These are phyloP conservation scores for Decorospora gaudefroyi DNA, from an alignment of 2,329 filamentous ascomycete genomes.

Conservation along the genomic window DNA sequence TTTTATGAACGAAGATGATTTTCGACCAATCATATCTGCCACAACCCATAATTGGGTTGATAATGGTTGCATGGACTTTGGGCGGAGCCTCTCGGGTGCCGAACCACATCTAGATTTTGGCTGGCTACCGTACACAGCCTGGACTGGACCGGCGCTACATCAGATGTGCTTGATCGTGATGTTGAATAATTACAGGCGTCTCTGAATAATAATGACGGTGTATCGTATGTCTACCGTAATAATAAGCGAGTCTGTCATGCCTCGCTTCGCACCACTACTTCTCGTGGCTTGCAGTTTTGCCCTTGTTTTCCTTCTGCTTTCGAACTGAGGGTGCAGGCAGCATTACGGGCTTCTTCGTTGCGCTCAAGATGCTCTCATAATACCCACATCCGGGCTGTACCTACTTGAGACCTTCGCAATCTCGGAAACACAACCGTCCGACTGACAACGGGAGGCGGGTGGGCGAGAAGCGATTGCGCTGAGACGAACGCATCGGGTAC, in stretches of 20 bases:
- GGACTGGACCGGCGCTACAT: conserved; percentile 4
- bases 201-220: conserved; percentile 1
- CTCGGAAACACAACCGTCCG: conserved; percentile 1
- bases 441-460: not conserved
- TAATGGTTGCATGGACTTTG: conserved; percentile 16
- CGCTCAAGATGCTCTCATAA: too few species aligned
- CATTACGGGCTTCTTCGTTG: too few species aligned
- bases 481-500: conserved; percentile 5
- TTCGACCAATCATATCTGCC: conserved; percentile 16
- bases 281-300: not conserved
- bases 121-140: conserved; percentile 10
- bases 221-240: conserved; percentile 11
- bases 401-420: not conserved
- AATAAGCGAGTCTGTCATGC: conserved; percentile 2
- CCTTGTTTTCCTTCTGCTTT: not conserved
- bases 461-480: conserved; percentile 1
- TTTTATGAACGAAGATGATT: conserved; percentile 17
- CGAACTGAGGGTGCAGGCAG: too few species aligned
- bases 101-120: conserved; percentile 18
- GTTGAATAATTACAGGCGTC: conserved; percentile 4
- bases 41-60: conserved; percentile 16
- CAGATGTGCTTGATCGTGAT: conserved; percentile 19
- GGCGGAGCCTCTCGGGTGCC: conserved; percentile 14
- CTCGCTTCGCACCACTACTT: conserved; percentile 3
- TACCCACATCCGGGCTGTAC: not conserved